Percentiles rank a stretch among this genome's conserved stretches.
phyloP scores from a whole-genome alignment of 1,139 yeast species.

The Hansenula sp. region DNA sequence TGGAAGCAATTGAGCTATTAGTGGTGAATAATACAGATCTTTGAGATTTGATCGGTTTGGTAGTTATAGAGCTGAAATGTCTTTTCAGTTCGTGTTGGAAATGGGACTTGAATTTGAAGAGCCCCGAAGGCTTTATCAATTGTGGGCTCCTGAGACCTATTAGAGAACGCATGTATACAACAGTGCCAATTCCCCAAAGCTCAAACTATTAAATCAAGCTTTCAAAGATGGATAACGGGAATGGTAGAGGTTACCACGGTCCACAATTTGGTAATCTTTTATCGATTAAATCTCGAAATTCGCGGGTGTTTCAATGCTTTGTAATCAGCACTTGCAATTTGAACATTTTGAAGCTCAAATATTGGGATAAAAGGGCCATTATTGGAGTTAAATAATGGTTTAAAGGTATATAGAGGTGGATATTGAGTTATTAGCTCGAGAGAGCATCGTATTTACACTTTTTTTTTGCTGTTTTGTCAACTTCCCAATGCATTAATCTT shows the following conservation, averaged over 20 bases:
- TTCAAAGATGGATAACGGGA: no score
- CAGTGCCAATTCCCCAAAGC: neutral
- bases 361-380: no score
- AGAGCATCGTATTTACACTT: neutral
- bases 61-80: neutral
- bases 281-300: no score
- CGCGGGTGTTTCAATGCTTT: no score
- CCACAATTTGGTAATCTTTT: no score
- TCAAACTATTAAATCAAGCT: no score
- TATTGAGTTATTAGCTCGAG: no score
- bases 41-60: neutral
- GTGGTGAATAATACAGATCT: neutral
- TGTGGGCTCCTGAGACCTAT: neutral
- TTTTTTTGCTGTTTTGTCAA: neutral
- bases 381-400: no score
- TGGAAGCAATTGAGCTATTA: neutral
- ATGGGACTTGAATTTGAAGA: neutral
- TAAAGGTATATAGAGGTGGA: no score
- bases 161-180: neutral
- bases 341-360: no score
- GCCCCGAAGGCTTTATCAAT: neutral
- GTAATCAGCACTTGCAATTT: no score
- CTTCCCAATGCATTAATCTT: neutral
- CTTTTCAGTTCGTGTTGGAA: neutral
- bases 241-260: no score